Evolutionary conservation across 768 basidiomycete genomes (phyloP).

Genomic region (Leccinum aurantiacum): DNA sequence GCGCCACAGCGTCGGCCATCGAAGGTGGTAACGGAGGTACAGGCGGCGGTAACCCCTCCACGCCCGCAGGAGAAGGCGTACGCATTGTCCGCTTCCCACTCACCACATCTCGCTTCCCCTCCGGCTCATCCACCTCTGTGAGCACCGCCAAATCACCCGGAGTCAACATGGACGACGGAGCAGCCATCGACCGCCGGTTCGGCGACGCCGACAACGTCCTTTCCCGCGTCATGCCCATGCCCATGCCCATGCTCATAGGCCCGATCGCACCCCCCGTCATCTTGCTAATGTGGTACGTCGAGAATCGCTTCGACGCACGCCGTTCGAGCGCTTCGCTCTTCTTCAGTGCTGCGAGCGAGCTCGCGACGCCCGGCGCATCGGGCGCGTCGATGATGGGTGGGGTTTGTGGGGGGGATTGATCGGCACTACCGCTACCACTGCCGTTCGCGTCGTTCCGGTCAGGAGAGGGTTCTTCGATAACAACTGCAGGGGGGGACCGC

Average conservation of each 20-base stretch:
- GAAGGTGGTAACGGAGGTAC: conserved; percentile 52
- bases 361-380: conserved; percentile 66
- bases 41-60: conserved; percentile 28
- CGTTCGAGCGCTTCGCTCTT: conserved; percentile 84
- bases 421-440: not conserved
- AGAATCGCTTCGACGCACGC: conserved; percentile 93
- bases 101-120: conserved; percentile 18
- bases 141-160: conserved; percentile 71
- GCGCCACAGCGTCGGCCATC: conserved; percentile 38
- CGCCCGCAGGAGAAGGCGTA: conserved; percentile 36
- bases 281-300: conserved; percentile 90
- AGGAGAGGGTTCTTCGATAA: conserved; percentile 37
- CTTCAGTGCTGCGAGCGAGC: conserved; percentile 85
- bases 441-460: conserved; percentile 32
- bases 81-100: conserved; percentile 30
- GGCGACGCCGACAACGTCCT: conserved; percentile 46
- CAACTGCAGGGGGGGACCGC: conserved; percentile 46
- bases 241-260: not conserved
- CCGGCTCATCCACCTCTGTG: conserved; percentile 65
- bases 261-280: conserved; percentile 61
- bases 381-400: conserved; percentile 37
- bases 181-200: conserved; percentile 69
- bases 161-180: conserved; percentile 54
- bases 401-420: conserved; percentile 35
- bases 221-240: conserved; percentile 39